A percentile compares a stretch with the other conserved stretches of the same genome.
These are phyloP conservation scores for Cystobasidiaceae sp. DNA, from an alignment of 1,284 basidiomycete genomes.

Conservation along the genomic window DNA sequence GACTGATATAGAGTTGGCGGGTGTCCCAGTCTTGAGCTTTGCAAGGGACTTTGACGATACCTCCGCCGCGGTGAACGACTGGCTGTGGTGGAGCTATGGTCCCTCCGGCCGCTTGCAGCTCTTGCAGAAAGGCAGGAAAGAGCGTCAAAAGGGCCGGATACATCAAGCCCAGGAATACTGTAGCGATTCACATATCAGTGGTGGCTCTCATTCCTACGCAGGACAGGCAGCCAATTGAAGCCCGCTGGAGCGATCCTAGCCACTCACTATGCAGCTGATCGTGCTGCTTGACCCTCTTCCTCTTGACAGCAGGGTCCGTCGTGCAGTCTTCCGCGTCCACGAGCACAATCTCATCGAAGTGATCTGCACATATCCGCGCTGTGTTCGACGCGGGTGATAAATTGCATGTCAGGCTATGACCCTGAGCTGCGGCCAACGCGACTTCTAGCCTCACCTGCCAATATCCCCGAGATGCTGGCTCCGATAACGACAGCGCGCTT, in stretches of 20 bases:
- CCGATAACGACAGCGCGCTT: constrained; percentile 18
- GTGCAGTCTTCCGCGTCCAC: constrained; percentile 31
- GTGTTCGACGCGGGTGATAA: neutral
- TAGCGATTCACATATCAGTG: too few relatives aligned
- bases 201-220: too few relatives aligned
- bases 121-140: constrained; percentile 15
- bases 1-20: constrained; percentile 25
- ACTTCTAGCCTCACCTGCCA: constrained; percentile 6
- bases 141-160: constrained; percentile 8
- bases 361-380: constrained; percentile 26
- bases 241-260: too few relatives aligned
- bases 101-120: constrained; percentile 9
- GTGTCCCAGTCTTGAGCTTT: constrained; percentile 6
- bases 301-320: constrained; percentile 27
- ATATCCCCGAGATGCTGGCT: constrained; percentile 24
- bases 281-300: constrained; percentile 28
- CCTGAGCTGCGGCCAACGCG: too few relatives aligned
- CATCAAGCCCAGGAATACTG: constrained; percentile 26
- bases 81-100: constrained; percentile 11
- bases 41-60: constrained; percentile 6
- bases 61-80: constrained; percentile 11
- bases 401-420: too few relatives aligned
- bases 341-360: constrained; percentile 25
- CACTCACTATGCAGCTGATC: constrained; percentile 24
- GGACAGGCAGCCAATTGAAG: too few relatives aligned